These are phyloP conservation scores for Leccinum rimulosum DNA, from an alignment of 768 basidiomycete species.

Conservation along the genomic window DNA sequence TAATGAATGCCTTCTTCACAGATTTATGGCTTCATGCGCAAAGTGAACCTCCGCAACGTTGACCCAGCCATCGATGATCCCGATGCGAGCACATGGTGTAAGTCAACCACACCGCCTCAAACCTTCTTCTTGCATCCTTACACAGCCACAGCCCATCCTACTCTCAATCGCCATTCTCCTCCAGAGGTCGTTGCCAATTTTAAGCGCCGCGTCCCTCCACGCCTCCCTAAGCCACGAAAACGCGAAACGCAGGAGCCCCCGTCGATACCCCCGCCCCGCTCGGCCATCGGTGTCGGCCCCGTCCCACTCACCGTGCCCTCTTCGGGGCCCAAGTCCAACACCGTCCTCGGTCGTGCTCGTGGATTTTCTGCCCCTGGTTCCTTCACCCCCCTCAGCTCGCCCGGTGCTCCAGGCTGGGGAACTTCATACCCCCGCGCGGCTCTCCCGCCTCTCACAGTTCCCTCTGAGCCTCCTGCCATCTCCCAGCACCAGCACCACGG, in stretches of 20 bases:
- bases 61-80: slow-evolving; percentile 95
- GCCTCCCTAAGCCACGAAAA: slow-evolving; percentile 84
- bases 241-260: slow-evolving; percentile 69
- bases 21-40: slow-evolving; percentile 99
- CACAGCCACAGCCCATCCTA: slow-evolving; percentile 71
- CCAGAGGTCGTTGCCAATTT: slow-evolving; percentile 91
- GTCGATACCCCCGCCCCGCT: slow-evolving; percentile 71
- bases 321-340: slow-evolving; percentile 35
- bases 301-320: slow-evolving; percentile 62
- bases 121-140: slow-evolving; percentile 16
- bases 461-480: slow-evolving; percentile 66
- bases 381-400: slow-evolving; percentile 68
- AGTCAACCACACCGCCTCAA: slow-evolving; percentile 36
- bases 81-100: slow-evolving; percentile 97
- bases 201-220: slow-evolving; percentile 93
- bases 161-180: slow-evolving; percentile 86
- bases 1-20: slow-evolving; percentile 35
- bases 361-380: slow-evolving; percentile 85
- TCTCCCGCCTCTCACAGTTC: slow-evolving; percentile 81
- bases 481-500: slow-evolving; percentile 44
- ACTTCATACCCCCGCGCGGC: slow-evolving; percentile 57
- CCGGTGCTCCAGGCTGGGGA: slow-evolving; percentile 56
- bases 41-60: slow-evolving; percentile 93
- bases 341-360: slow-evolving; percentile 59
- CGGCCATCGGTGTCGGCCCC: slow-evolving; percentile 67